Evolutionary conservation across 2,329 filamentous ascomycete species (phyloP).

Genomic region (Claviceps cyperi): DNA sequence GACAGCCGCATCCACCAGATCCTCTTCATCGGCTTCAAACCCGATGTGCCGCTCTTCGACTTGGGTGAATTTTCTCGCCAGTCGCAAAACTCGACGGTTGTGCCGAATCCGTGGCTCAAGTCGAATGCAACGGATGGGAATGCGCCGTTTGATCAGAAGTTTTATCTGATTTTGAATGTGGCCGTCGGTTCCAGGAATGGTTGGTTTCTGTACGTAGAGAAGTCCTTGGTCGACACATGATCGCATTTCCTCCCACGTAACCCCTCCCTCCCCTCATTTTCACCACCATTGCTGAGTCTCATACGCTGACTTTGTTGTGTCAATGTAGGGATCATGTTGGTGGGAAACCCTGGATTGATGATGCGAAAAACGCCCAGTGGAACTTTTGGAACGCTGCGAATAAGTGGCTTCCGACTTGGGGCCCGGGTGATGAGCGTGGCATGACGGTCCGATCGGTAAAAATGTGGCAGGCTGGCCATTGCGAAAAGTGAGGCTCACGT

Average conservation of each 20-base stretch:
- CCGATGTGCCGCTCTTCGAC: slow-evolving; percentile 22
- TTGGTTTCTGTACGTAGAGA: slow-evolving; percentile 26
- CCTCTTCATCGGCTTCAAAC: slow-evolving; percentile 22
- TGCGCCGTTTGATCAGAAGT: slow-evolving; percentile 36
- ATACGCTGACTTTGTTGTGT: too few species aligned
- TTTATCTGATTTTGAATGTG: slow-evolving; percentile 37
- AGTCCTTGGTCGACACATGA: too few species aligned
- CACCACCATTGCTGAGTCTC: neutral
- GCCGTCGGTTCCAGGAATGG: slow-evolving; percentile 34
- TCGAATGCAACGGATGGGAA: slow-evolving; percentile 23
- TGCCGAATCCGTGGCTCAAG: slow-evolving; percentile 29
- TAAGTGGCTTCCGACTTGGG: slow-evolving; percentile 34
- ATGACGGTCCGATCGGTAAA: slow-evolving; percentile 32
- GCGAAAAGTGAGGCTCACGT: slow-evolving; percentile 3
- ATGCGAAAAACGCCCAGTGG: slow-evolving; percentile 21
- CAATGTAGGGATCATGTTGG: slow-evolving; percentile 23
- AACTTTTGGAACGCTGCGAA: slow-evolving; percentile 28
- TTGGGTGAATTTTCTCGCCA: slow-evolving; percentile 26
- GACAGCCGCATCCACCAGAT: slow-evolving; percentile 28
- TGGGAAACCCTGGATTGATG: slow-evolving; percentile 32
- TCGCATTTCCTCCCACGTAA: too few species aligned
- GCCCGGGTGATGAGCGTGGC: slow-evolving; percentile 23
- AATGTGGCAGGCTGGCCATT: slow-evolving; percentile 27
- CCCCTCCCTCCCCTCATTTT: too few species aligned
- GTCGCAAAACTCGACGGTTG: slow-evolving; percentile 25